Evolutionary conservation across 228 moss, liverwort and hornwort genomes (phyloP).

Genomic region (Sphagnum magellanicum): DNA sequence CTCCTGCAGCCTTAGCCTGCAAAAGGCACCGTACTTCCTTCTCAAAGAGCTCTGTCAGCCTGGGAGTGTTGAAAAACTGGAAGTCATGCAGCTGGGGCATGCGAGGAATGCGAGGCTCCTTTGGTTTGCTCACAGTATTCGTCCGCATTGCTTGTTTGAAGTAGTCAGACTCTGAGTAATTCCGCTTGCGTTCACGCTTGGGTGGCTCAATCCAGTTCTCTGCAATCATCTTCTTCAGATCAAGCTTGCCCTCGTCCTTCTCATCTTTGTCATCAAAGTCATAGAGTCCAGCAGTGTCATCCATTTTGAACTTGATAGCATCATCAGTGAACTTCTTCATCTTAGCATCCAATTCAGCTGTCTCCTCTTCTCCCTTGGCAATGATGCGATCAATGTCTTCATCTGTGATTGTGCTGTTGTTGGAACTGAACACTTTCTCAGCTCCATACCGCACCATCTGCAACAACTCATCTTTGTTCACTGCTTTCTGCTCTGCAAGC

Average conservation of each 20-base stretch:
- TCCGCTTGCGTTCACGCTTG: constrained; percentile 88
- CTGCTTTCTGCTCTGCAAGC: constrained; percentile 98
- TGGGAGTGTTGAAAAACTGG: constrained; percentile 89
- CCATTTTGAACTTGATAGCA: constrained; percentile 99
- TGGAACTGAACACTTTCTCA: constrained; percentile 97
- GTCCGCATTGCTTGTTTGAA: constrained; percentile 98
- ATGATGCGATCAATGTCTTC: constrained; percentile 99
- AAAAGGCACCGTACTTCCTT: constrained; percentile 95
- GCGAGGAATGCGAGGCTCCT: constrained; percentile 93
- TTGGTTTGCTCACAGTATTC: constrained; percentile 84
- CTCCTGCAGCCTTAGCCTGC: constrained; percentile 63
- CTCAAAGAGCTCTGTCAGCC: constrained; percentile 91
- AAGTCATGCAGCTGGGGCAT: constrained; percentile 99
- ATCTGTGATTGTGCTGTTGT: constrained; percentile 96
- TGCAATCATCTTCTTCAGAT: constrained; percentile 86
- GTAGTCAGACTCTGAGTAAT: constrained; percentile 99
- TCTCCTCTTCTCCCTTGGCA: constrained; percentile 98
- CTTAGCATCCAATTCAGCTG: constrained; percentile 96
- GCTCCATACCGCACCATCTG: constrained; percentile 99
- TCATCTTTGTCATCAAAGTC: constrained; percentile 95
- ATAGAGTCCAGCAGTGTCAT: constrained; percentile 96
- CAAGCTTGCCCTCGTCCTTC: constrained; percentile 82
- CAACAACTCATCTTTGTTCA: constrained; percentile 95
- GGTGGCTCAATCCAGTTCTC: constrained; percentile 99
- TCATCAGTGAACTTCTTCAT: constrained; percentile 99